A percentile compares a stretch with the other conserved stretches of the same genome.
phyloP scores from a whole-genome alignment of 495 filamentous ascomycete species.

The Penicillium lividum region DNA sequence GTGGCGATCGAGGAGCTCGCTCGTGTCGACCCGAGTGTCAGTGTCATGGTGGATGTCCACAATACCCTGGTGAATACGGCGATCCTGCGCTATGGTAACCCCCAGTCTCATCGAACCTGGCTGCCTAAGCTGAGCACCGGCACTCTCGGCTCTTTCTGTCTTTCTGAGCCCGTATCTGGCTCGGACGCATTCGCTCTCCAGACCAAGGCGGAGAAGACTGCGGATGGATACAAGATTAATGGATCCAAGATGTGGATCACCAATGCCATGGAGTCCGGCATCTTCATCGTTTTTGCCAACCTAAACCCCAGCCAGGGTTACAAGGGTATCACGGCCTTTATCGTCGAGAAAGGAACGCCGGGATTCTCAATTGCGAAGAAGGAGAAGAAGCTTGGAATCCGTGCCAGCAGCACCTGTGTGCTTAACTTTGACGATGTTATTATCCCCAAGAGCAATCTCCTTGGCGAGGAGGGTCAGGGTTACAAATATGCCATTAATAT shows the following conservation, averaged over 20 bases:
- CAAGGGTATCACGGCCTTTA: conserved; percentile 94
- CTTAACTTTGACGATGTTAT: conserved; percentile 97
- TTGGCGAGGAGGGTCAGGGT: conserved; percentile 85
- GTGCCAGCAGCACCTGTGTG: conserved; percentile 91
- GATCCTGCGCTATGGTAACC: conserved; percentile 80
- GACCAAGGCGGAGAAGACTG: conserved; percentile 77
- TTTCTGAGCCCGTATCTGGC: conserved; percentile 90
- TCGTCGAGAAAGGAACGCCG: conserved; percentile 84
- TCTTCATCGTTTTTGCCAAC: conserved; percentile 99
- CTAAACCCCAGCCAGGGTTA: conserved; percentile 85
- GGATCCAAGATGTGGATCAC: conserved; percentile 99
- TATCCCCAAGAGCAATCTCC: conserved; percentile 80
- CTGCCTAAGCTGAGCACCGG: conserved; percentile 84
- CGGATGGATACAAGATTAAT: conserved; percentile 80
- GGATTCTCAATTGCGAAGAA: conserved; percentile 98
- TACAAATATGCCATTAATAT: conserved; percentile 97
- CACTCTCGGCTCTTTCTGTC: conserved; percentile 93
- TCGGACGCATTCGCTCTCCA: conserved; percentile 95
- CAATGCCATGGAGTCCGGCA: conserved; percentile 86
- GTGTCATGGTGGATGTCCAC: conserved; percentile 92
- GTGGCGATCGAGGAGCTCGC: conserved; percentile 97
- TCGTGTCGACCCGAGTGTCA: conserved; percentile 90
- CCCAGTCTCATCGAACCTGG: conserved; percentile 76
- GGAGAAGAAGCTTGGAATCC: conserved; percentile 99
- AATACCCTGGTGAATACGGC: conserved; percentile 97